Evolutionary conservation across 2,329 filamentous ascomycete species (phyloP), one percentile per base, ranked within the genome.

Genomic region (Colletotrichum spaethianum): DNA sequence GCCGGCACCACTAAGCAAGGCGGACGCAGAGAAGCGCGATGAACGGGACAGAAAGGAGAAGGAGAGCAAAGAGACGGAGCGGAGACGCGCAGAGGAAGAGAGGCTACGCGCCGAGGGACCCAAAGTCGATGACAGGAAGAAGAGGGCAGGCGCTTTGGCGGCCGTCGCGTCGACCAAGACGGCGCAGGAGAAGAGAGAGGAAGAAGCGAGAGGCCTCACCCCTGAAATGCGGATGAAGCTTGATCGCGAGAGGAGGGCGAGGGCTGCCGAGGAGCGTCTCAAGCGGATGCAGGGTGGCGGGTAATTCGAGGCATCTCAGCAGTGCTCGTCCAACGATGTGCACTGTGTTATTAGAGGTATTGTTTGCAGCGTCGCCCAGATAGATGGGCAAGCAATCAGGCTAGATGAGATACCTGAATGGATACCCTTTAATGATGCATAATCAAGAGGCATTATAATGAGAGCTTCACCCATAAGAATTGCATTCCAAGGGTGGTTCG

Each of bases 251-350:
- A 87, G 95, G 76, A 92, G 96, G 78, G 96, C 96, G 4, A 90
- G 96, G 77, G 96, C 96, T 11, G 96, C 95, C 0, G 96, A 98
- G 83, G 95, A 96, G 84, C 90, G 96, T 79, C 87, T 98, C 72
- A 91, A 88, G 82, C 87, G 88, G 77, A 86, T 94, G 88, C 88
- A 90, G 77, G 83, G 78, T n/a, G 79, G 80, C 50, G 77, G 77
- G 42, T 79, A 48, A 63, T 40, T 12, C 16, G 33, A n/a, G 1
- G 31, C 23, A 38, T 18, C 31, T 18, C 33, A 5, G 14, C 31
- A 44, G 16, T 4, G 36, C 8, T 5, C 5, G 18, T 11, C 3
- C 20, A 56, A 38, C 31, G 31, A 14, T 23, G 12, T 12, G 52
- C 20, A 38, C 14, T 18, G 1, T 28, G n/a, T 50, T 50, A 12